A percentile compares a stretch with the other conserved stretches of the same genome.
Evolutionary conservation across 345 rosid species (phyloP).

Genomic region (Salix brachista): DNA sequence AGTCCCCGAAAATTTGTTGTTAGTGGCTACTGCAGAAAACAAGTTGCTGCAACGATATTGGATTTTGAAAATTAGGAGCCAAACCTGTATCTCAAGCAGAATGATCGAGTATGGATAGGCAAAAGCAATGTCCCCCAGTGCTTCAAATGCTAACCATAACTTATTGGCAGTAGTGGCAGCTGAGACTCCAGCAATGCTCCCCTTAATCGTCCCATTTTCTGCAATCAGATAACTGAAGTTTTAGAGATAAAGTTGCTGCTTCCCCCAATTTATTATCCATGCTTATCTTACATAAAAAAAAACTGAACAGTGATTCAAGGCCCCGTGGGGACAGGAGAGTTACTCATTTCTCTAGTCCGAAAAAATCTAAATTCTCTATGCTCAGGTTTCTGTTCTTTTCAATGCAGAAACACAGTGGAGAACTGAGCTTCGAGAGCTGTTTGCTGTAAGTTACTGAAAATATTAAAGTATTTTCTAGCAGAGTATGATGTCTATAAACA

Average conservation of each 20-base stretch:
- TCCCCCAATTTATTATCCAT: neutral
- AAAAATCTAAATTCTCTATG: neutral
- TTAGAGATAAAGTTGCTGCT: neutral
- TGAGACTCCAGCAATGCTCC: conserved; percentile 49
- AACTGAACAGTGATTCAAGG: neutral
- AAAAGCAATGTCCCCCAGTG: conserved; percentile 60
- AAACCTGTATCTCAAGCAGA: conserved; percentile 64
- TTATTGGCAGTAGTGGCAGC: conserved; percentile 32
- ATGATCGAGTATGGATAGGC: conserved; percentile 56
- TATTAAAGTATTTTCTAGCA: neutral
- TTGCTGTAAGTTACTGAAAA: neutral
- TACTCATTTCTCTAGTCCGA: neutral
- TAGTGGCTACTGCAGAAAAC: neutral
- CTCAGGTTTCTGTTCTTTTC: neutral
- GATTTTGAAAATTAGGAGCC: neutral
- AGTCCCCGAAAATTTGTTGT: neutral
- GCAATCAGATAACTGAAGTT: neutral
- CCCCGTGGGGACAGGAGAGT: too few species aligned
- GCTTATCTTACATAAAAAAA: neutral
- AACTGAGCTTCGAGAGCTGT: neutral
- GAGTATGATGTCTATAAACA: neutral
- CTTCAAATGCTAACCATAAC: conserved; percentile 45
- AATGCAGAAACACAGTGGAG: neutral
- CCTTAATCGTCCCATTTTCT: conserved; percentile 42
- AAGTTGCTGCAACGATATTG: too few species aligned